phyloP scores from a whole-genome alignment of 139 green algal species.

The Coccomyxa sp. region DNA sequence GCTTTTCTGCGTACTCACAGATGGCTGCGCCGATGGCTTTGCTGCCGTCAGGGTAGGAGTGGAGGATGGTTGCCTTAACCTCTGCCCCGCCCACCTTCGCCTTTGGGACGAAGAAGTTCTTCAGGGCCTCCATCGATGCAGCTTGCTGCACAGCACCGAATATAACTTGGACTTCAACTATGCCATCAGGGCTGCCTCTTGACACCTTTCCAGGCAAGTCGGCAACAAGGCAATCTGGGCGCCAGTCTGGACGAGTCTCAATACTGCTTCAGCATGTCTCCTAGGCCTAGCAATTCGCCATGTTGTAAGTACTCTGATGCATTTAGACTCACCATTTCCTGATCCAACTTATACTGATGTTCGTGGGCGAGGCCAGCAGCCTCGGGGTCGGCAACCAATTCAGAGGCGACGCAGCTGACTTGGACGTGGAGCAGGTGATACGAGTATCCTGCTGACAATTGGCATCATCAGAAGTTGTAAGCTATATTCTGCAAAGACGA shows the following conservation, averaged over 20 bases:
- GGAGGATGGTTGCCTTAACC: not conserved
- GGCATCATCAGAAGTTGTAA: no score
- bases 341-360: not conserved
- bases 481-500: no score
- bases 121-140: not conserved
- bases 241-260: no score
- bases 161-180: no score
- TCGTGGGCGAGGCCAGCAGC: not conserved
- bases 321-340: not conserved
- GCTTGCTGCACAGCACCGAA: not conserved
- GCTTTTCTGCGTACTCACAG: not conserved
- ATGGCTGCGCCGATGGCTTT: not conserved
- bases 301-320: no score
- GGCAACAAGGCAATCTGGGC: no score
- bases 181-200: no score
- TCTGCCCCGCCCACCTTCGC: not conserved
- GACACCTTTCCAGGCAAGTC: no score
- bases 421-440: not conserved
- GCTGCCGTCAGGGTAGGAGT: not conserved
- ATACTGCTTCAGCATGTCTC: no score
- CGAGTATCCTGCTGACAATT: not conserved
- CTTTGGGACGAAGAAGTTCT: not conserved
- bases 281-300: no score
- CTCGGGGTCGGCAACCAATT: not conserved
- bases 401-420: not conserved